Evolutionary conservation across 2,329 filamentous ascomycete species (phyloP), one percentile per base, ranked within the genome.

Genomic region (Neocatenulostroma microsporum): DNA sequence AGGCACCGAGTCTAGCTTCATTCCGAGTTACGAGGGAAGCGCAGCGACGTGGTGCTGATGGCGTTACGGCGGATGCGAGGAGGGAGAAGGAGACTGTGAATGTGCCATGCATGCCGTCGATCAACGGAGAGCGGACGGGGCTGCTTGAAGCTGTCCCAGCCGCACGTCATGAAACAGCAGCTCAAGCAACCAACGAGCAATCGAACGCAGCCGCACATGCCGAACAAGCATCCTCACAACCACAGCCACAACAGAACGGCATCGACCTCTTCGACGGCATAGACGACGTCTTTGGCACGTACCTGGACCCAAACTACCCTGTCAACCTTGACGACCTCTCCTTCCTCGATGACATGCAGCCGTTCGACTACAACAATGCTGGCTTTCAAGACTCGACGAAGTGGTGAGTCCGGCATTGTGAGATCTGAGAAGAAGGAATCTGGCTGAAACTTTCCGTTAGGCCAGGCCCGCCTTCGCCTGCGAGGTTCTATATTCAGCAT

Each of bases 261-360:
- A n/a, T 38, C 18, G 46, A 44, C 19, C 32, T 57, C 9, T 58
- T 58, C 25, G 51, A 56, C 36, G 55, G 55, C 29, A 56, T 58
- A 44, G 55, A 57, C 40, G 54, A 57, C 26, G 42, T 58, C 3
- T 58, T 58, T 32, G 49, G 46, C 3, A 56, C 53, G 2, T 58
- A 56, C 25, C 41, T 58, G 30, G 55, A 58, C 40, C 53, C 54
- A 5, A 56, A 56, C 21, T 54, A 58, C 34, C 55, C 55, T 1
- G 44, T 56, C 12, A 56, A 58, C 34, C 42, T 57, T 21, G 55
- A 58, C 18, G 55, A 57, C 18, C 46, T 55, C 33, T 50, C 52
- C 3, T 56, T 56, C 25, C 29, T 54, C n/a, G 54, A 57, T 21
- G 46, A 55, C 34, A 15, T 48, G 20, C 46, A 41, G 19, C 46